Evolutionary conservation across 176 grass and related monocot genomes (phyloP).

Genomic region (Zizania latifolia): DNA sequence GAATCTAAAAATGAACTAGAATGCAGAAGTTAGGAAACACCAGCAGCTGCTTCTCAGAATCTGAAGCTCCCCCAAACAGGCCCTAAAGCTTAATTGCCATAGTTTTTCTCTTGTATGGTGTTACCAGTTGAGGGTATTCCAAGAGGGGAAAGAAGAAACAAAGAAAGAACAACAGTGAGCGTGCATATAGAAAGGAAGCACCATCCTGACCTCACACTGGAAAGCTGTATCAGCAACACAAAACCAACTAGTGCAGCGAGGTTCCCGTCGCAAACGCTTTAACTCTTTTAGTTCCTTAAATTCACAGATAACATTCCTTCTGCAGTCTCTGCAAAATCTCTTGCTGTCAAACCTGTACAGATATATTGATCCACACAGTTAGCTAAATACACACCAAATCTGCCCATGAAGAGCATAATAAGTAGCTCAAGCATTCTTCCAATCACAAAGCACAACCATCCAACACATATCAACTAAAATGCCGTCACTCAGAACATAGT

Average conservation of each 20-base stretch:
- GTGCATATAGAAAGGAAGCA: neutral
- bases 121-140: neutral
- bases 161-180: neutral
- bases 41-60: no score
- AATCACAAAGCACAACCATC: neutral
- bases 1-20: no score
- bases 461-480: neutral
- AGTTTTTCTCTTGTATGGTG: neutral
- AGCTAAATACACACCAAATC: neutral
- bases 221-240: slow-evolving; percentile 79
- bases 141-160: neutral
- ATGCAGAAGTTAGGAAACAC: no score
- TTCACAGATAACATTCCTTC: slow-evolving; percentile 88
- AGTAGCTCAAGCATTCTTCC: neutral
- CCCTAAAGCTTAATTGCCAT: neutral
- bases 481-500: neutral
- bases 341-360: slow-evolving; percentile 87
- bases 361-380: slow-evolving; percentile 13
- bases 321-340: slow-evolving; percentile 91
- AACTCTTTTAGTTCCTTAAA: slow-evolving; percentile 93
- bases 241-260: slow-evolving; percentile 76
- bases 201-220: slow-evolving; percentile 53
- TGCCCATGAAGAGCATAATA: neutral
- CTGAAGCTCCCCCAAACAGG: no score
- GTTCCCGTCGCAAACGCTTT: slow-evolving; percentile 66